phyloP scores from a whole-genome alignment of 257 asterid species.

The Parsonsia alboflavescens region DNA sequence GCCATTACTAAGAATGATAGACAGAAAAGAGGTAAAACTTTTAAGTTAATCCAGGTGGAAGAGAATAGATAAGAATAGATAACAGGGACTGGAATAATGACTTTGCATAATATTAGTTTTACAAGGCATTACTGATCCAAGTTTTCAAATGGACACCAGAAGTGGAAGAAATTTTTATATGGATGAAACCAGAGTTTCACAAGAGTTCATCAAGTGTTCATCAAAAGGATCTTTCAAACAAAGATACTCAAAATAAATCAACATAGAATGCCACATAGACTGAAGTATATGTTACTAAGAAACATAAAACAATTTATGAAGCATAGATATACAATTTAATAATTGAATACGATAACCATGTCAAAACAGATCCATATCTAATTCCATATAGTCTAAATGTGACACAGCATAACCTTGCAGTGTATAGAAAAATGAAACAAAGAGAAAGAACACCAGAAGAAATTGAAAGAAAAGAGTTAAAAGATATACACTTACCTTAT shows the following conservation, averaged over 20 bases:
- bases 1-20: constrained; percentile 14
- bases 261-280: neutral
- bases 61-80: neutral
- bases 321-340: neutral
- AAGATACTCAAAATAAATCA: neutral
- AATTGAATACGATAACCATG: neutral
- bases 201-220: neutral
- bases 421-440: neutral
- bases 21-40: neutral
- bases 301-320: neutral
- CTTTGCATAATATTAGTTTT: neutral
- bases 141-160: neutral
- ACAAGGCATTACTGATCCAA: neutral
- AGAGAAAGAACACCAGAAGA: neutral
- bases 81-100: neutral
- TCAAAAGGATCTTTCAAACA: neutral
- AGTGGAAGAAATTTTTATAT: neutral
- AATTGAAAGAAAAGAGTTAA: neutral
- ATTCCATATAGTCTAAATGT: neutral
- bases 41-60: neutral
- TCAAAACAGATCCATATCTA: neutral
- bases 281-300: neutral
- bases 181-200: neutral
- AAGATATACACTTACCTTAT: constrained; percentile 52
- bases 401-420: neutral